A percentile compares a stretch with the other conserved stretches of the same genome.
Evolutionary conservation across 2,329 filamentous ascomycete species (phyloP).

Genomic region (Rhynchosporium secalis): DNA sequence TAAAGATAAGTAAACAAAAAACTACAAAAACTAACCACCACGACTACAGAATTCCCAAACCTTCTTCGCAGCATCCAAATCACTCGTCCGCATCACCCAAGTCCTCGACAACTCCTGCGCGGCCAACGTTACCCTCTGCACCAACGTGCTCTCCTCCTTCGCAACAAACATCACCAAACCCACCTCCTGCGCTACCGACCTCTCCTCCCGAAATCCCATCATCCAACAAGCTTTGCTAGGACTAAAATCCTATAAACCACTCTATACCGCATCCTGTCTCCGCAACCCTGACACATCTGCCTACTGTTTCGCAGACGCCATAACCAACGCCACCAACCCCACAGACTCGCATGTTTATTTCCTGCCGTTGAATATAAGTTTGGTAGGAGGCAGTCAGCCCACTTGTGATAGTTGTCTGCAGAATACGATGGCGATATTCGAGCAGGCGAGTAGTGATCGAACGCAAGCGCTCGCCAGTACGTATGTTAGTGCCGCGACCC

Average conservation of each 20-base stretch:
- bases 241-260: constrained; percentile 71
- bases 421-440: constrained; percentile 80
- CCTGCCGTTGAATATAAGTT: constrained; percentile 71
- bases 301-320: constrained; percentile 83
- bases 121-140: constrained; percentile 66
- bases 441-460: constrained; percentile 64
- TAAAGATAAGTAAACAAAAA: neutral
- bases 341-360: constrained; percentile 82
- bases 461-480: constrained; percentile 65
- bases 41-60: constrained; percentile 68
- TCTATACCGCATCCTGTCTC: constrained; percentile 82
- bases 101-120: constrained; percentile 78
- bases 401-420: constrained; percentile 75
- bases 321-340: constrained; percentile 70
- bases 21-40: constrained; percentile 5
- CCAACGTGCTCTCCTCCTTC: constrained; percentile 60
- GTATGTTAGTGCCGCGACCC: constrained; percentile 69
- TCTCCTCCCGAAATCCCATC: constrained; percentile 62
- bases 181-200: constrained; percentile 72
- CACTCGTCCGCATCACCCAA: constrained; percentile 69
- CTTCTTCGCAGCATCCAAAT: constrained; percentile 79
- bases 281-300: constrained; percentile 62
- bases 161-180: constrained; percentile 63
- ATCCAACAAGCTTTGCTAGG: constrained; percentile 75
- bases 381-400: constrained; percentile 68